These are phyloP conservation scores for Naganishia friedmannii DNA, from an alignment of 768 basidiomycete genomes.

Conservation along the genomic window DNA sequence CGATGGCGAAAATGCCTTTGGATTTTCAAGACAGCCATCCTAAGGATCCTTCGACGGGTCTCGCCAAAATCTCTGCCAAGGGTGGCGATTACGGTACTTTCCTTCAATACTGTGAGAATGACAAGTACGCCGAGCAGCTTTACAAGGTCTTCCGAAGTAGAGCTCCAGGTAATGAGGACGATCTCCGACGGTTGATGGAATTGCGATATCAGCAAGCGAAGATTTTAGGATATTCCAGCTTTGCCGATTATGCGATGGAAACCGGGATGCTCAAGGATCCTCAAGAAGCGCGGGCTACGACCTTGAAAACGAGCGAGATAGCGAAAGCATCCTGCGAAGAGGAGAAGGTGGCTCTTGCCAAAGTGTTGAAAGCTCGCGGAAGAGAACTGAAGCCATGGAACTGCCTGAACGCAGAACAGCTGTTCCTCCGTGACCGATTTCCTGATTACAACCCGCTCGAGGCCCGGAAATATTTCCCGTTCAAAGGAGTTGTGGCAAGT, in stretches of 20 bases:
- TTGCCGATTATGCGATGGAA: background rate
- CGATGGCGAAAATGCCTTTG: background rate
- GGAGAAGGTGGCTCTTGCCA: slow-evolving; percentile 1
- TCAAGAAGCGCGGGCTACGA: background rate
- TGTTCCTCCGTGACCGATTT: background rate
- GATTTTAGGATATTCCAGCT: slow-evolving; percentile 7
- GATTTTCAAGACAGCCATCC: slow-evolving; percentile 1
- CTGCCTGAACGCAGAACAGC: background rate
- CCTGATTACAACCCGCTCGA: background rate
- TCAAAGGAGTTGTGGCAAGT: background rate
- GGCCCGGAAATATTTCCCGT: slow-evolving; percentile 1
- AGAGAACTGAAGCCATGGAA: background rate
- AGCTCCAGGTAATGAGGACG: slow-evolving; percentile 9
- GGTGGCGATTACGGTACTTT: background rate
- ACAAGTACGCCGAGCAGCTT: background rate
- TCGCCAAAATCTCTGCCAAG: background rate
- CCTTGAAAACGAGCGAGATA: background rate
- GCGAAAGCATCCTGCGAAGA: background rate
- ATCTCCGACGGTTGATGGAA: slow-evolving; percentile 2
- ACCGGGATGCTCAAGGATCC: background rate
- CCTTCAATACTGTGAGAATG: background rate
- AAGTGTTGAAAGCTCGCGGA: background rate
- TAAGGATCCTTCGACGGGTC: background rate
- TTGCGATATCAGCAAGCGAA: slow-evolving; percentile 4
- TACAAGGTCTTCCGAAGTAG: background rate